Evolutionary conservation across 116 monocot species (phyloP), one percentile per base, ranked within the genome.

Genomic region (Trichopus zeylanicus): DNA sequence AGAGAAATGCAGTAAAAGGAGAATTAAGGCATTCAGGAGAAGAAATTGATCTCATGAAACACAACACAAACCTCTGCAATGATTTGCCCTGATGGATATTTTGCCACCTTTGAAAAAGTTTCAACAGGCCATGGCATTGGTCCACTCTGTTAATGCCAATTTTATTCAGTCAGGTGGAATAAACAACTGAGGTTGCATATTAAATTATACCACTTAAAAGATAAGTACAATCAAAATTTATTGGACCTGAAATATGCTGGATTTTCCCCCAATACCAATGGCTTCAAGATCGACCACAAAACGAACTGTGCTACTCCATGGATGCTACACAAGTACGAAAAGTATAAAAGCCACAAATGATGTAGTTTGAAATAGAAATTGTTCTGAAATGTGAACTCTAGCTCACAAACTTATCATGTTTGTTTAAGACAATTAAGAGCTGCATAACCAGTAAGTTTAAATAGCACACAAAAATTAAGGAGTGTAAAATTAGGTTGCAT

Each of bases 261-360:
- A 97, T 49, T 90, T 90, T 7, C 95, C 91, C 21, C 95, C 91
- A 65, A 90, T 74, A 12, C 95, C 95, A 60, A 97, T 86, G 32
- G 95, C 90, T 58, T 97, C 95, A 49, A 97, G 72, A 72, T 97
- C 90, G 59, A 97, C 57, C 32, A 77, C 67, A 71, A 81, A 87
- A 46, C 66, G 73, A 67, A 97, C 59, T 29, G 78, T 68, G 15
- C 56, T 72, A 21, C 84, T 81, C 97, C 97, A 97, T 26, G 74
- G 91, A 80, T 97, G 97, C 97, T 97, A 78, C 80, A 78, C 32
- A 21, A 62, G 61, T 12, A 52, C 23, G 39, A 51, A 49, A 22
- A 1, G 21, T n/a, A n/a, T n/a, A n/a, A n/a, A n/a, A n/a, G n/a
- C n/a, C n/a, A n/a, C n/a, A n/a, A n/a, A n/a, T n/a, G n/a, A n/a